These are phyloP conservation scores for Dianthus caryophyllus DNA, from an alignment of 148 eudicot genomes.

Conservation along the genomic window DNA sequence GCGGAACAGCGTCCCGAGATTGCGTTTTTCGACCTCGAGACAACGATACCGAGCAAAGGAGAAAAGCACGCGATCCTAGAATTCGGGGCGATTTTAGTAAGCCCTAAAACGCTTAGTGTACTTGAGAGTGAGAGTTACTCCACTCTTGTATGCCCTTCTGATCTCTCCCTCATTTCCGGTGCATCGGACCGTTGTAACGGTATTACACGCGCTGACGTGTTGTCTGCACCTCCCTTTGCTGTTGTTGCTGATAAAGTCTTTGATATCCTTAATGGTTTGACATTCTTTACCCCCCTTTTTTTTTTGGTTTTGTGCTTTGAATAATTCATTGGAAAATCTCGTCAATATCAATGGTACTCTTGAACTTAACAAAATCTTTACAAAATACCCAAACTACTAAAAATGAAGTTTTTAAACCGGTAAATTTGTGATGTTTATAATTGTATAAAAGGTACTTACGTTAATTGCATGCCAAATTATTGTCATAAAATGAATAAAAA, in stretches of 20 bases:
- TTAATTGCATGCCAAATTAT: no score
- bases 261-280: constrained; percentile 41
- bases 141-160: constrained; percentile 55
- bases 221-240: constrained; percentile 52
- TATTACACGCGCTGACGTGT: constrained; percentile 54
- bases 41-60: constrained; percentile 71
- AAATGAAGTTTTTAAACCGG: no score
- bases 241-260: constrained; percentile 62
- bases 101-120: constrained; percentile 77
- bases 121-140: constrained; percentile 71
- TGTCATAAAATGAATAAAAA: no score
- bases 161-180: constrained; percentile 39
- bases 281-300: no score
- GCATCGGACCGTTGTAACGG: constrained; percentile 61
- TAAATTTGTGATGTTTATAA: no score
- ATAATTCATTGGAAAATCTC: no score
- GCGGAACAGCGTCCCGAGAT: constrained; percentile 47
- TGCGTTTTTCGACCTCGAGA: constrained; percentile 85
- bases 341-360: no score
- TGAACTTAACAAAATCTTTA: no score
- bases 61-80: constrained; percentile 54
- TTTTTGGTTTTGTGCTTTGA: no score
- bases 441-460: no score
- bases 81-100: constrained; percentile 84
- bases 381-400: no score